Percentiles rank a stretch among this genome's conserved stretches.
phyloP scores from a whole-genome alignment of 2,329 filamentous ascomycete genomes.

The Alternaria dauci region DNA sequence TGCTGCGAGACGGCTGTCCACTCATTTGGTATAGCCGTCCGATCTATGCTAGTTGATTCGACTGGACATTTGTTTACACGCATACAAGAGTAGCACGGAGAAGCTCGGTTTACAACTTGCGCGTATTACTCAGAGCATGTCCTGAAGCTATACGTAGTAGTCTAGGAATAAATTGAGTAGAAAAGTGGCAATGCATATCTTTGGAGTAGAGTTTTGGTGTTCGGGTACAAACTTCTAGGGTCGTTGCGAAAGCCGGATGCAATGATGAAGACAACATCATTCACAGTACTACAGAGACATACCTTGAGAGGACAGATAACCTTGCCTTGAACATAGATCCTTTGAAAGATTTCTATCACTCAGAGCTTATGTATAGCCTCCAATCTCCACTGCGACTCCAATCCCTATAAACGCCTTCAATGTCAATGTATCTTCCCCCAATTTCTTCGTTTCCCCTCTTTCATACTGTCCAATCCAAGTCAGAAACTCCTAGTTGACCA shows the following conservation, averaged over 20 bases:
- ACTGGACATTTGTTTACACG: no score
- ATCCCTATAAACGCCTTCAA: background rate
- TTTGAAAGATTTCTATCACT: background rate
- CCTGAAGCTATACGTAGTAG: background rate
- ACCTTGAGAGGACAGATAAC: no score
- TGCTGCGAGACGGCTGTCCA: background rate
- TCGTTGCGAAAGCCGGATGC: background rate
- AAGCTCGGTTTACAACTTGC: background rate
- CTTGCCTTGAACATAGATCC: background rate
- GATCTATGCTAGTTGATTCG: background rate
- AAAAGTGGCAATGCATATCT: background rate
- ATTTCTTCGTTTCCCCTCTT: background rate
- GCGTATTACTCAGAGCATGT: background rate
- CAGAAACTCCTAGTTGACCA: constrained; percentile 60
- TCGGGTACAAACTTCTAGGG: background rate
- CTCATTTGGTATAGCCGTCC: background rate
- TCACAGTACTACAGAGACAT: background rate
- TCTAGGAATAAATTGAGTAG: background rate
- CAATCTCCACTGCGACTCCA: background rate
- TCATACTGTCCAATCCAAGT: background rate
- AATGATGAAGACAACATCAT: background rate
- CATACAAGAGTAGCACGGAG: background rate
- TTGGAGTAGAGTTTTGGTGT: background rate
- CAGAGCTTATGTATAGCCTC: background rate
- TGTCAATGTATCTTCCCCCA: background rate